Evolutionary conservation across 352 stramenopile genomes (phyloP).

Genomic region (Globisporangium middletonii): DNA sequence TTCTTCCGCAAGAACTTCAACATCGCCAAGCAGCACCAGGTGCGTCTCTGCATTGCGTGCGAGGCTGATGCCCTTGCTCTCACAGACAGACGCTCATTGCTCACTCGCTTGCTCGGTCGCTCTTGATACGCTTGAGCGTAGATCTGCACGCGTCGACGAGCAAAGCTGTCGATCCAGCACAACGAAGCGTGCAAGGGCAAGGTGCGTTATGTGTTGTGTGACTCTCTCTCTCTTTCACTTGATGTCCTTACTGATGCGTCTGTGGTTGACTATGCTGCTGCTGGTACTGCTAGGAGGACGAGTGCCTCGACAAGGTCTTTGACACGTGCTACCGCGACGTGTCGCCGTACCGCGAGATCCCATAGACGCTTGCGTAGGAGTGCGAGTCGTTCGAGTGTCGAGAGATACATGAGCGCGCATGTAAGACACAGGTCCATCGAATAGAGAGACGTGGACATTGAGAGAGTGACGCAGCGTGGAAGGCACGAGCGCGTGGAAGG

Average conservation of each 20-base stretch:
- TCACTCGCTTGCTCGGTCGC: background rate
- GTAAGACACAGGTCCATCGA: background rate
- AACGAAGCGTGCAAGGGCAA: conserved; percentile 75
- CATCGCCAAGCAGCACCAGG: conserved; percentile 86
- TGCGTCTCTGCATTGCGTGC: conserved; percentile 3
- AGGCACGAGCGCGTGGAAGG: too few species aligned
- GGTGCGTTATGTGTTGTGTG: conserved; percentile 21
- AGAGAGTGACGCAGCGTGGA: too few species aligned
- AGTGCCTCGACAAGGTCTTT: conserved; percentile 83
- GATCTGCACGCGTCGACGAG: conserved; percentile 86
- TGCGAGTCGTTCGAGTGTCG: background rate
- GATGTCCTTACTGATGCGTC: background rate
- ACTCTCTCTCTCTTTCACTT: background rate
- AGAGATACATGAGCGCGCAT: background rate
- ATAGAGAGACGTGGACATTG: background rate
- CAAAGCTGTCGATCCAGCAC: conserved; percentile 77
- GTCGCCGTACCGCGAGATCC: conserved; percentile 78
- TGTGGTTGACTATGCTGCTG: background rate
- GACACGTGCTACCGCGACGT: conserved; percentile 83
- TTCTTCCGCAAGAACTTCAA: conserved; percentile 90
- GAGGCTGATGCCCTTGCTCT: background rate
- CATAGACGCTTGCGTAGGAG: conserved; percentile 21
- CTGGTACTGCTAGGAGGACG: conserved; percentile 45
- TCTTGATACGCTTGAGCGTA: conserved; percentile 11
- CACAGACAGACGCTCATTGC: background rate